Evolutionary conservation across 2,329 filamentous ascomycete species (phyloP).

Genomic region (Botrytis pseudocinerea): DNA sequence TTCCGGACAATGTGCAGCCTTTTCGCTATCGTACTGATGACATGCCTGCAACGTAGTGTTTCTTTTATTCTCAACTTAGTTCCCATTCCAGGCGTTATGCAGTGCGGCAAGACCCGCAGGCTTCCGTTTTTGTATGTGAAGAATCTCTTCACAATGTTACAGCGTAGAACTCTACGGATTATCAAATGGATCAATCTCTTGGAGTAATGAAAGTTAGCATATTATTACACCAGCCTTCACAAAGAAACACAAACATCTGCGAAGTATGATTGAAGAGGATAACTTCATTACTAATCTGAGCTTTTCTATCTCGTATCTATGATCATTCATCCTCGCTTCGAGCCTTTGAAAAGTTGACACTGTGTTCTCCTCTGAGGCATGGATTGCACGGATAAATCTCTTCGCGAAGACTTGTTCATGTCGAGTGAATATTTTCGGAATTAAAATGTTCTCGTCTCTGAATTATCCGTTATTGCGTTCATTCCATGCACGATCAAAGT

Average conservation of each 20-base stretch:
- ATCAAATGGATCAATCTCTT: not conserved
- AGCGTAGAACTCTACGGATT: not conserved
- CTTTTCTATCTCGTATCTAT: not conserved
- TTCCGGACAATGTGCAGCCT: no score
- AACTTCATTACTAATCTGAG: not conserved
- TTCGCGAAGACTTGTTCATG: not conserved
- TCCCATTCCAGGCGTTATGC: not conserved
- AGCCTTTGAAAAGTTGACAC: not conserved
- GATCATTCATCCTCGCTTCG: rapidly evolving
- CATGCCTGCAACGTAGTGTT: no score
- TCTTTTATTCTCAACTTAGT: not conserved
- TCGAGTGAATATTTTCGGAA: not conserved
- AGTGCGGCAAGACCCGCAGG: no score
- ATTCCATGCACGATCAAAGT: not conserved
- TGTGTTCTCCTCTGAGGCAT: not conserved
- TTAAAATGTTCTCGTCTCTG: rapidly evolving
- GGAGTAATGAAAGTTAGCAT: not conserved
- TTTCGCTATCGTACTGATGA: no score
- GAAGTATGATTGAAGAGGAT: not conserved
- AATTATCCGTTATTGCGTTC: not conserved
- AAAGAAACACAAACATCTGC: no score
- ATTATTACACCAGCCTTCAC: not conserved
- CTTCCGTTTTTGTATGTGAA: not conserved
- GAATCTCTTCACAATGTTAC: not conserved
- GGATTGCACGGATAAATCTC: not conserved